Base-by-base conservation (phyloP, 257 asterid genomes). In the Capsicum pubescens region DNA sequence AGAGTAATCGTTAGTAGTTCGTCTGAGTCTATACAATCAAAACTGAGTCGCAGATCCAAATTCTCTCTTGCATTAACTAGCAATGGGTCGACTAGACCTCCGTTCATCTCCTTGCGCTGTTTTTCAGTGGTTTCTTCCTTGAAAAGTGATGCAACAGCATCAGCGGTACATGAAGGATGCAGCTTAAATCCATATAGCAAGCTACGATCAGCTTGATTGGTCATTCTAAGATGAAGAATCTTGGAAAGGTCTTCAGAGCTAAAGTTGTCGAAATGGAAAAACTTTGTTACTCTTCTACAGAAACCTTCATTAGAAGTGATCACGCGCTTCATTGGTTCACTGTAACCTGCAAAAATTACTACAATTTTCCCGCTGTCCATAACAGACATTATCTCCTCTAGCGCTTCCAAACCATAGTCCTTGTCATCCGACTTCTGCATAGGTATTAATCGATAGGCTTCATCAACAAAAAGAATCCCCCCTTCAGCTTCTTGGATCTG, bases 271-370 rank as follows among this genome's bases (percentile, higher is more conserved):
- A 96, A 96, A 36, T 90, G 92, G 87, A 96, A 96, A 87, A 93
- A 92, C 85, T 96, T 94, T 1, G 99, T 94, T 66, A 96, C 97
- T 84, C 99, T 90, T 85, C 99, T 90, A 90, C 98, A 91, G 86
- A 96, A 92, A 76, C 99, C 99, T 85, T 94, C 97, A 0, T 96
- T 96, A 13, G 98, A 94, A 78, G 91, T 48, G 64, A 94, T 93
- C 16, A 96, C 97, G 1, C 97, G 97, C 86, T 92, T 92, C 99
- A 96, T 94, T 54, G 98, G 98, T 88, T 94, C 97, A n/a, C 95
- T 91, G 17, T 96, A 96, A 50, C 99, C 99, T 11, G 99, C 99
- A 87, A 96, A 96, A 61, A 96, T 94, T 10, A 94, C 99, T 0
- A 96, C 98, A 7, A 96, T 76, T 90, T 90, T 93, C 48, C 98